Conservation (phyloP, 768 basidiomycete genomes). For the Suillus variegatus region DNA sequence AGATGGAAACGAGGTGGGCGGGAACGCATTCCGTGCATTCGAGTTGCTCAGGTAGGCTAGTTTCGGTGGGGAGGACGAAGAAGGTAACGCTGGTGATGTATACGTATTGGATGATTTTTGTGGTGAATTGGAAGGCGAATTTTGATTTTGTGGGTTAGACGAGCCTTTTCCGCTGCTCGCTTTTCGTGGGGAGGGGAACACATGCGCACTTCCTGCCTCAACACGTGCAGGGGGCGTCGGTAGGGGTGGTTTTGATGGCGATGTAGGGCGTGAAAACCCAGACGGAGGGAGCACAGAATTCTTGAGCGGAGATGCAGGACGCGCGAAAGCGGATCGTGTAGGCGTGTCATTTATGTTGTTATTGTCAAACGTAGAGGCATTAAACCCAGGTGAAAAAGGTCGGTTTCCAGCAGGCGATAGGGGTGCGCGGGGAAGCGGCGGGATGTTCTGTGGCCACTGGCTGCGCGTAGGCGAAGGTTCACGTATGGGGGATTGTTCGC, state of each 20-base stretch:
- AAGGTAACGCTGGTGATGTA: constrained; percentile 23
- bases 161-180: not conserved
- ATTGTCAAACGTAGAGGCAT: constrained; percentile 1
- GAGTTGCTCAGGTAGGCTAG: constrained; percentile 4
- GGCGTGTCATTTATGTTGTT: not conserved
- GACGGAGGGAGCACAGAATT: constrained; percentile 3
- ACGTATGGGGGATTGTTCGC: not conserved
- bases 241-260: constrained; percentile 4
- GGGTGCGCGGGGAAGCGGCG: constrained; percentile 32
- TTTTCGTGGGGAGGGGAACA: not conserved
- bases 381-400: constrained; percentile 9
- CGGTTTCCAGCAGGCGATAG: constrained; percentile 2
- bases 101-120: not conserved
- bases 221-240: not conserved
- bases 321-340: not conserved
- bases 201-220: not conserved
- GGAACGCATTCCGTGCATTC: constrained; percentile 2
- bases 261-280: constrained; percentile 9
- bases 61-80: constrained; percentile 13
- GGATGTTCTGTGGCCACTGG: constrained; percentile 23
- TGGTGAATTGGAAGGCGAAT: not conserved
- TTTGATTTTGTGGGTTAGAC: not conserved
- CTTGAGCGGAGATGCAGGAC: constrained; percentile 1
- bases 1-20: not conserved
- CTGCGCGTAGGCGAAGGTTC: constrained; percentile 14